A percentile compares a stretch with the other conserved stretches of the same genome.
These are phyloP conservation scores for Cenchrus fungigraminus DNA, from an alignment of 176 grass and related monocot species.

Conservation along the genomic window DNA sequence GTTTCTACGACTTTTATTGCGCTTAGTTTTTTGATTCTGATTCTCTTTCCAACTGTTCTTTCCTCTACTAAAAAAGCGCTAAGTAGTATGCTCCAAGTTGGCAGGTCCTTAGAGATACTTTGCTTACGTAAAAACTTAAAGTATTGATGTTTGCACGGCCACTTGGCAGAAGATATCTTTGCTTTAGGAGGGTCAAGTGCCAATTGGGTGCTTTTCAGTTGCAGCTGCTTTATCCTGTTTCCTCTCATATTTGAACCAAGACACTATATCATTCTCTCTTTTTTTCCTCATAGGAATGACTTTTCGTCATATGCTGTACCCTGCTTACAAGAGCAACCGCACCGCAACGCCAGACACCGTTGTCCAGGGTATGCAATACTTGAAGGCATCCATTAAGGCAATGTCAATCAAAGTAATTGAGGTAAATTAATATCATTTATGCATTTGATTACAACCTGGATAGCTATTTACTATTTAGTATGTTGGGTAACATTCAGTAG, in stretches of 20 bases:
- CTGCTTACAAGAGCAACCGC: constrained; percentile 92
- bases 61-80: background rate
- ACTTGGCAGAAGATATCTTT: constrained; percentile 5
- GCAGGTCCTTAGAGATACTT: no score
- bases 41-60: constrained; percentile 16
- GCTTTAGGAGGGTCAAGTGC: constrained; percentile 1
- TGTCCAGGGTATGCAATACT: constrained; percentile 88
- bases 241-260: constrained; percentile 1
- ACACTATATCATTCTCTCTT: constrained; percentile 20
- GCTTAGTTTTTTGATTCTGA: constrained; percentile 23
- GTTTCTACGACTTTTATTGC: background rate
- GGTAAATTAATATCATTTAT: constrained; percentile 59
- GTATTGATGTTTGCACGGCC: background rate
- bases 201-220: background rate
- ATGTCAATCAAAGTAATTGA: constrained; percentile 97
- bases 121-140: background rate
- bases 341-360: constrained; percentile 90
- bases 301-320: constrained; percentile 93
- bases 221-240: background rate
- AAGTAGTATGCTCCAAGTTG: background rate
- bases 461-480: constrained; percentile 1
- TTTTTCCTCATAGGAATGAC: constrained; percentile 66
- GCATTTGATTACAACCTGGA: constrained; percentile 28
- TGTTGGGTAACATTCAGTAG: background rate
- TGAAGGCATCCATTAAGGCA: constrained; percentile 97